Percentiles rank a stretch among this genome's conserved stretches.
phyloP scores from a whole-genome alignment of 2,329 filamentous ascomycete genomes.

The Ascosphaera apis region DNA sequence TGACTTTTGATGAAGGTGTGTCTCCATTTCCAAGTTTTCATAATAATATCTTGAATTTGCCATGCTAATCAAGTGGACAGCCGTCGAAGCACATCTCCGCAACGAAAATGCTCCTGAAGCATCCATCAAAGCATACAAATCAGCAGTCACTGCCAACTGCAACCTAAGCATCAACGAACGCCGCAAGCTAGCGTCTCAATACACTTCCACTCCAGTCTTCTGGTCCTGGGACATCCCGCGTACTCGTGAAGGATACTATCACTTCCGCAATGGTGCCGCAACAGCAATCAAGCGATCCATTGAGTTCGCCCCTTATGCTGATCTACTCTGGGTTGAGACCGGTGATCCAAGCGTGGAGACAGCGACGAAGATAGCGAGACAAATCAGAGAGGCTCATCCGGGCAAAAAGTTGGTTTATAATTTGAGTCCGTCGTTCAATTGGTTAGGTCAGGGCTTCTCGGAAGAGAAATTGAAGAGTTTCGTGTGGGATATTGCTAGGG shows the following conservation, averaged over 20 bases:
- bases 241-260: slow-evolving; percentile 83
- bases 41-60: neutral
- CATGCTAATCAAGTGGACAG: slow-evolving; percentile 16
- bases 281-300: slow-evolving; percentile 81
- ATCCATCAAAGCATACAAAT: slow-evolving; percentile 45
- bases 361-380: slow-evolving; percentile 47
- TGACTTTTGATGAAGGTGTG: slow-evolving; percentile 66
- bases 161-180: slow-evolving; percentile 61
- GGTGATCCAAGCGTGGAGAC: slow-evolving; percentile 67
- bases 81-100: slow-evolving; percentile 51
- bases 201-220: slow-evolving; percentile 44
- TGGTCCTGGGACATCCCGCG: slow-evolving; percentile 86
- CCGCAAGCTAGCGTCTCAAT: slow-evolving; percentile 44
- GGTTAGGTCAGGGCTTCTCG: slow-evolving; percentile 85
- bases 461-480: slow-evolving; percentile 67
- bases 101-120: slow-evolving; percentile 38
- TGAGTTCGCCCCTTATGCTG: slow-evolving; percentile 75
- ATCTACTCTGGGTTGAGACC: slow-evolving; percentile 94
- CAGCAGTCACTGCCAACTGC: slow-evolving; percentile 36
- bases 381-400: slow-evolving; percentile 47
- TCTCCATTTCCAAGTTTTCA: neutral
- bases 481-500: slow-evolving; percentile 84
- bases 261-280: slow-evolving; percentile 42
- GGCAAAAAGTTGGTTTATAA: slow-evolving; percentile 92
- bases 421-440: slow-evolving; percentile 91